Evolutionary conservation across 192 early-diverging fungal genomes (phyloP).

Genomic region (Coemansia sp.): DNA sequence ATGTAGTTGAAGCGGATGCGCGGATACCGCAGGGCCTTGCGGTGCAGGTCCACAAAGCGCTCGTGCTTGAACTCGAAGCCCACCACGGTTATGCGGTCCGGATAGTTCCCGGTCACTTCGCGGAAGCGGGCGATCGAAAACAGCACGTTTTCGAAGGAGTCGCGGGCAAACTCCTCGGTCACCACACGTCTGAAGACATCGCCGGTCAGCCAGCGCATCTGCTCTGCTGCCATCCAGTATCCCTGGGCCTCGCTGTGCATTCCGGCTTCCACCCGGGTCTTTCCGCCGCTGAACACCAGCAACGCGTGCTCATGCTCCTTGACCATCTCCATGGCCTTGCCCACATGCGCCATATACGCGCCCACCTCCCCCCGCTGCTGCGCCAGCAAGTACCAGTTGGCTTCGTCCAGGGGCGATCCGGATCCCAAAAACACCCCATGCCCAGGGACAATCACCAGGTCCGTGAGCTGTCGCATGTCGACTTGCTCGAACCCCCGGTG

Average conservation of each 20-base stretch:
- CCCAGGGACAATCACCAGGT: conserved; percentile 50
- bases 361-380: conserved; percentile 49
- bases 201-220: conserved; percentile 43
- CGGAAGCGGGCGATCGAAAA: conserved; percentile 43
- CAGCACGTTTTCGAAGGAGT: conserved; percentile 57
- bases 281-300: conserved; percentile 53
- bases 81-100: conserved; percentile 8
- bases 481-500: conserved; percentile 18
- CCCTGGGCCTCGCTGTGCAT: conserved; percentile 53
- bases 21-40: conserved; percentile 46
- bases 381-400: conserved; percentile 45
- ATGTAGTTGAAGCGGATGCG: conserved; percentile 51
- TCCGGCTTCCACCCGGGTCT: conserved; percentile 41
- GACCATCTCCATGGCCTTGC: conserved; percentile 39
- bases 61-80: conserved; percentile 11
- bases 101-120: conserved; percentile 1
- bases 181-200: conserved; percentile 42
- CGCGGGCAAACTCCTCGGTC: conserved; percentile 55
- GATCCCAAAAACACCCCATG: conserved; percentile 51
- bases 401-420: conserved; percentile 35
- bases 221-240: conserved; percentile 53
- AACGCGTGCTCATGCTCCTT: conserved; percentile 41
- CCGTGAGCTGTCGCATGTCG: conserved; percentile 40
- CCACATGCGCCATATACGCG: conserved; percentile 51
- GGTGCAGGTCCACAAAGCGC: conserved; percentile 49